Percentiles rank a stretch among this genome's conserved stretches.
Conservation (phyloP, 352 stramenopile genomes). For the Pythium aristosporum region DNA sequence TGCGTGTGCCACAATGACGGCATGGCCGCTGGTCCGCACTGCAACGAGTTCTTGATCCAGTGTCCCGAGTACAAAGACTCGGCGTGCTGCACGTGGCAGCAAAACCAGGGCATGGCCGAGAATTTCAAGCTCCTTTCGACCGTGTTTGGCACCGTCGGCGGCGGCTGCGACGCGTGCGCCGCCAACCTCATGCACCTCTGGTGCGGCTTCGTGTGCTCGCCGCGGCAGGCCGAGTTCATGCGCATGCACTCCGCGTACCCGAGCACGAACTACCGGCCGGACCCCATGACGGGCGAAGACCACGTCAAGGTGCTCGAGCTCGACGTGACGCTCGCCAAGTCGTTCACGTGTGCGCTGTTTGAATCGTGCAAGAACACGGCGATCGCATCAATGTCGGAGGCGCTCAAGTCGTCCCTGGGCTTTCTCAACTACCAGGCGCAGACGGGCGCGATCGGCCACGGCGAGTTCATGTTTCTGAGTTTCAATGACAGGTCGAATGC, state of each 20-base stretch:
- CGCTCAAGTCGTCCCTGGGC: slow-evolving; percentile 81
- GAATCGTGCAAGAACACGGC: slow-evolving; percentile 86
- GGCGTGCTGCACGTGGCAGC: slow-evolving; percentile 89
- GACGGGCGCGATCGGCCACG: slow-evolving; percentile 82
- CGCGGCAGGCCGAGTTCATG: slow-evolving; percentile 73
- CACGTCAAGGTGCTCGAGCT: slow-evolving; percentile 80
- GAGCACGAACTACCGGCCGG: slow-evolving; percentile 63
- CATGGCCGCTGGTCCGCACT: slow-evolving; percentile 71
- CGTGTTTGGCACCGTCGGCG: slow-evolving; percentile 69
- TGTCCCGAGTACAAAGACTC: slow-evolving; percentile 80
- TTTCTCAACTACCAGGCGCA: slow-evolving; percentile 91
- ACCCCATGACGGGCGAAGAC: slow-evolving; percentile 74
- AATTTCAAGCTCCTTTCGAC: slow-evolving; percentile 81
- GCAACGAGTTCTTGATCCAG: slow-evolving; percentile 70
- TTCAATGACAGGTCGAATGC: slow-evolving; percentile 51
- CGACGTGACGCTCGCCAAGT: slow-evolving; percentile 69
- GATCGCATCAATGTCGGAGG: slow-evolving; percentile 66
- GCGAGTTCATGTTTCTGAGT: slow-evolving; percentile 80
- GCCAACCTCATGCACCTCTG: slow-evolving; percentile 86
- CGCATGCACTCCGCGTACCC: slow-evolving; percentile 61
- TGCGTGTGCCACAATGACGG: slow-evolving; percentile 66
- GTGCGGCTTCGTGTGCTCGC: slow-evolving; percentile 85
- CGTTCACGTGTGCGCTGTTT: slow-evolving; percentile 75
- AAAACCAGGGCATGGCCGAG: slow-evolving; percentile 86
- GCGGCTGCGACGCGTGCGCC: slow-evolving; percentile 79